phyloP scores from a whole-genome alignment of 2,329 filamentous ascomycete genomes.

The Elsinoe batatas region DNA sequence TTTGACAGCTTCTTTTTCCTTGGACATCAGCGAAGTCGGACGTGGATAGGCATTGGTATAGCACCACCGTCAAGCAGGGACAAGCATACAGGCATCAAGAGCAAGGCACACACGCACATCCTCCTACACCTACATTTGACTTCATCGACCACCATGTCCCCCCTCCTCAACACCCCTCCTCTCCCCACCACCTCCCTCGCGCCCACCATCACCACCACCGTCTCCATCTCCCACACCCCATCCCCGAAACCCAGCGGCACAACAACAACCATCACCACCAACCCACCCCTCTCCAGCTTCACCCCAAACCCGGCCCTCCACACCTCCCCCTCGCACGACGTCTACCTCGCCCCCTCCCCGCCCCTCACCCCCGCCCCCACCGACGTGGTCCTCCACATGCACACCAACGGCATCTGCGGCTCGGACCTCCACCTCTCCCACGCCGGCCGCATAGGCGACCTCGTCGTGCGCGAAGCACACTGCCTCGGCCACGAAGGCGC shows the following conservation, averaged over 20 bases:
- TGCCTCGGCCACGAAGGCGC: conserved; percentile 41
- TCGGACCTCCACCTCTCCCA: conserved; percentile 52
- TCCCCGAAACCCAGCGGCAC: background rate
- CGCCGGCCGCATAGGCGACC: conserved; percentile 39
- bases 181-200: conserved; percentile 15
- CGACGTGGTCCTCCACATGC: conserved; percentile 23
- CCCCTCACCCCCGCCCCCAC: conserved; percentile 19
- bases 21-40: too few species aligned
- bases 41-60: too few species aligned
- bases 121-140: background rate
- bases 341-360: conserved; percentile 22
- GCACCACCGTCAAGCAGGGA: too few species aligned
- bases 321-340: conserved; percentile 23
- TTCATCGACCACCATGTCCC: background rate
- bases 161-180: background rate
- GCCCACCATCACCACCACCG: background rate
- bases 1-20: too few species aligned
- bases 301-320: conserved; percentile 21
- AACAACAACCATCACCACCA: background rate
- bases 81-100: background rate
- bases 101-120: background rate
- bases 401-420: conserved; percentile 31
- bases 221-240: background rate
- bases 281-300: conserved; percentile 19
- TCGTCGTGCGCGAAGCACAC: conserved; percentile 36